phyloP scores from a whole-genome alignment of 768 basidiomycete genomes.

The Hydnomerulius pinastri region DNA sequence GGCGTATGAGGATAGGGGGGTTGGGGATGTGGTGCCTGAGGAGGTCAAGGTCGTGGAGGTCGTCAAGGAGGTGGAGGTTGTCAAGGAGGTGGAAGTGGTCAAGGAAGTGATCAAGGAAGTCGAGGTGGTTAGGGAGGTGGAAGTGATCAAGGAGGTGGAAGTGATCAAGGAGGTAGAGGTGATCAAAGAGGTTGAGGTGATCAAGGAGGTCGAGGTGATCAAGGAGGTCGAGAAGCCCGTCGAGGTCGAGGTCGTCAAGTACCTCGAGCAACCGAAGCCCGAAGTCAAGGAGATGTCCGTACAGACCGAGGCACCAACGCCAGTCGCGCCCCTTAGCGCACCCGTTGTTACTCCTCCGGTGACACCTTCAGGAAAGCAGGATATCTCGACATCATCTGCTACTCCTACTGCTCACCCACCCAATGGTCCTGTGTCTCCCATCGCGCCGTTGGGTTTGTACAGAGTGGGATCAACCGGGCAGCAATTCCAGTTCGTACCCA shows the following conservation, averaged over 20 bases:
- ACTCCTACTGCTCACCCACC: constrained; percentile 35
- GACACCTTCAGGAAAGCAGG: constrained; percentile 26
- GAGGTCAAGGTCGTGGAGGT: constrained; percentile 33
- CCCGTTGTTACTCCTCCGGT: constrained; percentile 27
- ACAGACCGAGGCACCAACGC: constrained; percentile 66
- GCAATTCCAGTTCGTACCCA: constrained; percentile 65
- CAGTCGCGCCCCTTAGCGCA: constrained; percentile 33
- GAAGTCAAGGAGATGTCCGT: constrained; percentile 74
- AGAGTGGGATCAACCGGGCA: constrained; percentile 55
- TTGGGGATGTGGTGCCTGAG: constrained; percentile 34
- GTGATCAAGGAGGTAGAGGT: constrained; percentile 12
- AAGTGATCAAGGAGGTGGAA: constrained; percentile 27
- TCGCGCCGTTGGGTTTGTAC: constrained; percentile 47
- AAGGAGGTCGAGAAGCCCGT: constrained; percentile 22
- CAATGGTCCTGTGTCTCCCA: constrained; percentile 32
- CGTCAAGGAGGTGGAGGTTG: constrained; percentile 32
- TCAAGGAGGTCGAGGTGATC: constrained; percentile 22
- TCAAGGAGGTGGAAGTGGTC: constrained; percentile 27
- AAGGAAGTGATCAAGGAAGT: constrained; percentile 30
- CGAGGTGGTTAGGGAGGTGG: constrained; percentile 37
- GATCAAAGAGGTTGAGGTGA: constrained; percentile 17
- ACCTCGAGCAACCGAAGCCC: constrained; percentile 49
- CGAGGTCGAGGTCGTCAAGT: constrained; percentile 28
- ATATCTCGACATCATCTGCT: constrained; percentile 30
- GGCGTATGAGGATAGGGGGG: constrained; percentile 55